Base-by-base conservation (phyloP, 2,329 filamentous ascomycete genomes). In the Pseudogymnoascus sp. region DNA sequence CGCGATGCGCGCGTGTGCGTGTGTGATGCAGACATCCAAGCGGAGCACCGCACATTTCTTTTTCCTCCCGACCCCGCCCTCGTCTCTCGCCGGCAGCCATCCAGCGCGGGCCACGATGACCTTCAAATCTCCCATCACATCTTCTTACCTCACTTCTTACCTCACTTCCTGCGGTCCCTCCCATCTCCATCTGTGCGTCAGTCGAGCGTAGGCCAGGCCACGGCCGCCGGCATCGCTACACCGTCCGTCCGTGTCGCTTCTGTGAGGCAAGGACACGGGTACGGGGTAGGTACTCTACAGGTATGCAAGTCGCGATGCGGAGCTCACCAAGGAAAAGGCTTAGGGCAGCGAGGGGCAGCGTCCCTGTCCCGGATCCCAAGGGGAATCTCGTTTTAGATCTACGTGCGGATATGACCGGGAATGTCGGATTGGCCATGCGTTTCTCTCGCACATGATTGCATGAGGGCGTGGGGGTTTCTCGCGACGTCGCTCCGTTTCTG, bases 391-490 rank as follows among this genome's bases (percentile, higher is more conserved):
- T 45, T 45, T 45, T 45, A 45, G 39, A 45, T 45, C 39, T 26
- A 45, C 39, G 21, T 3, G 39, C 39, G 39, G 39, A 45, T 26
- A 45, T 45, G 39, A 26, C 39, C 21, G 39, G 39, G 39, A 45
- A 26, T 45, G 21, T 45, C 39, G 39, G 39, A 45, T 45, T 45
- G 21, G 39, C 39, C 39, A 45, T 45, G 39, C 39, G 13, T 45
- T 45, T 45, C 39, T 15, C 13, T 26, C 39, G 21, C 39, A 45
- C 21, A 45, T 45, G 39, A 45, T 45, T 45, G 39, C 39, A 45
- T 26, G 39, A 45, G 39, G 39, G 39, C 39, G 39, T 45, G 39
- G 39, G 39, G 39, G 39, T 45, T 21, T 45, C 39, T 45, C 39
- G 39, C 39, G 39, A 26, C 39, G 39, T 45, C 39, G 39, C 39